Conservation (phyloP, 2,329 filamentous ascomycete species). For the Blastomyces emzantsi region DNA sequence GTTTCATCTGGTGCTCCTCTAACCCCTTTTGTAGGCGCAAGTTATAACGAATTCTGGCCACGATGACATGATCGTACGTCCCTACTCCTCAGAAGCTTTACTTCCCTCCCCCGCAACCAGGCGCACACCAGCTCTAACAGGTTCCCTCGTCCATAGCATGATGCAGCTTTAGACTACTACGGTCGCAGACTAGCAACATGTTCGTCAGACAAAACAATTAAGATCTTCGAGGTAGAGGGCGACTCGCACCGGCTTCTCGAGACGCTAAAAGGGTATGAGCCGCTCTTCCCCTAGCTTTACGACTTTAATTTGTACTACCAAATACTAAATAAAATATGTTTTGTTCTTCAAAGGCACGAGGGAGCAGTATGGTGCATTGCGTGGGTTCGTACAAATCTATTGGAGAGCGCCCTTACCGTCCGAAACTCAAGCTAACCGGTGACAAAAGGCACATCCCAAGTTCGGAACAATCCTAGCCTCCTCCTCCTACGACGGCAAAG, state of each 20-base stretch:
- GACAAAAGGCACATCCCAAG: constrained; percentile 72
- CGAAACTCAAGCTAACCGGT: not conserved
- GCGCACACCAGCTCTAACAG: not conserved
- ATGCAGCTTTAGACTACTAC: constrained; percentile 98
- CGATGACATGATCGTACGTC: constrained; percentile 98
- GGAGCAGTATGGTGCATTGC: constrained; percentile 96
- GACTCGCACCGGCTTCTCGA: constrained; percentile 83
- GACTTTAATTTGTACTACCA: not conserved
- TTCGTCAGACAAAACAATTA: constrained; percentile 96
- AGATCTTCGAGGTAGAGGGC: constrained; percentile 97
- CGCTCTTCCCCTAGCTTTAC: constrained; percentile 1
- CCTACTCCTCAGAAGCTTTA: not conserved
- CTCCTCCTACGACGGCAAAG: constrained; percentile 93
- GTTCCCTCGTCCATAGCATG: constrained; percentile 53
- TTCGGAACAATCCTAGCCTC: constrained; percentile 97
- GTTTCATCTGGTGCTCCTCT: constrained; percentile 8
- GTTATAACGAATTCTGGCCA: constrained; percentile 79
- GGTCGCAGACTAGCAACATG: constrained; percentile 92
- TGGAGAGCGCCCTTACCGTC: not conserved
- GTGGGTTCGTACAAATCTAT: constrained; percentile 50
- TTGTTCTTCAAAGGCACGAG: constrained; percentile 61
- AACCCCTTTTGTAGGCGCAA: constrained; percentile 49
- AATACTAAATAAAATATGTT: constrained; percentile 7
- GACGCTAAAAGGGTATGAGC: constrained; percentile 77
- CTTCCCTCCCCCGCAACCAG: not conserved